Evolutionary conservation across 441 rosid species (phyloP).

Genomic region (Pelargonium hybrid): DNA sequence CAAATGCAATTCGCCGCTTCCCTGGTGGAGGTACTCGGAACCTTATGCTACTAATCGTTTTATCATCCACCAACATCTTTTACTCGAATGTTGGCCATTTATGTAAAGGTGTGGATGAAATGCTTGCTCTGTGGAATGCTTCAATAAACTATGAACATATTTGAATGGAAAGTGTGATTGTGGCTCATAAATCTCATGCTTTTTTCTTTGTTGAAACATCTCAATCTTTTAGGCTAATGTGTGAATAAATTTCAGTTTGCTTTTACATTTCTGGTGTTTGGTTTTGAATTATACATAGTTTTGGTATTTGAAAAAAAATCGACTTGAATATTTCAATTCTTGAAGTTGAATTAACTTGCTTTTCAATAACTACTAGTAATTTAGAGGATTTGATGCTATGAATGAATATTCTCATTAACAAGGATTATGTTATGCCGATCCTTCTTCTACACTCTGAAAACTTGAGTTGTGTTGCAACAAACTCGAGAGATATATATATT

Average conservation of each 20-base stretch:
- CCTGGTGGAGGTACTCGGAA: conserved; percentile 78
- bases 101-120: conserved; percentile 20
- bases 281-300: too few relatives aligned
- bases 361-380: too few relatives aligned
- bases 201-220: conserved; percentile 15
- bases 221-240: conserved; percentile 22
- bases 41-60: conserved; percentile 38
- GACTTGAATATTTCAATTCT: too few relatives aligned
- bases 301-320: too few relatives aligned
- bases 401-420: too few relatives aligned
- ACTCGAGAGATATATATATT: too few relatives aligned
- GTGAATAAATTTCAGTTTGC: conserved; percentile 28
- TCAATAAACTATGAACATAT: conserved; percentile 26
- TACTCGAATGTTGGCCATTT: conserved; percentile 9
- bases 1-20: conserved; percentile 81
- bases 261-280: background rate
- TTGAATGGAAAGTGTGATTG: conserved; percentile 25
- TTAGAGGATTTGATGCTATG: too few relatives aligned
- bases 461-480: too few relatives aligned
- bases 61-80: conserved; percentile 19
- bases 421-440: too few relatives aligned
- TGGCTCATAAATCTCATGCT: conserved; percentile 20
- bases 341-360: too few relatives aligned
- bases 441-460: too few relatives aligned
- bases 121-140: conserved; percentile 21